phyloP scores from a whole-genome alignment of 2,329 filamentous ascomycete species.

The Pyricularia grisea region DNA sequence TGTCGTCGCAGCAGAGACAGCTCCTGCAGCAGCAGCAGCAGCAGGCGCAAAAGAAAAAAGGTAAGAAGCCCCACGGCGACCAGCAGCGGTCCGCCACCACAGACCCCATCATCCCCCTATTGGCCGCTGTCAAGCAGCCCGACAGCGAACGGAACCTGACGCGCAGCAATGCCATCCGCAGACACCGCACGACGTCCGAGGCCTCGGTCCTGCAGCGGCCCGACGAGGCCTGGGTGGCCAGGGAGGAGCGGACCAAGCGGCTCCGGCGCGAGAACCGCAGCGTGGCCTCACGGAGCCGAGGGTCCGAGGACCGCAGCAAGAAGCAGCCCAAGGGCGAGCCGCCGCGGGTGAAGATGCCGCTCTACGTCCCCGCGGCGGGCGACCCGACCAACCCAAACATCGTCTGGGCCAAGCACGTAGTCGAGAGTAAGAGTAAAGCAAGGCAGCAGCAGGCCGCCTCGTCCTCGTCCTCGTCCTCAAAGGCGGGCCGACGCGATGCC shows the following conservation, averaged over 20 bases:
- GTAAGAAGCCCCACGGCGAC: not conserved
- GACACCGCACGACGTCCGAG: not conserved
- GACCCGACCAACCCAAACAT: not conserved
- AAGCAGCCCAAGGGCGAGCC: not conserved
- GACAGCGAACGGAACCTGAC: not conserved
- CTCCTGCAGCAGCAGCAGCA: not conserved
- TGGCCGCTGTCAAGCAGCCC: not conserved
- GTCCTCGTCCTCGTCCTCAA: not conserved
- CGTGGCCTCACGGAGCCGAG: not conserved
- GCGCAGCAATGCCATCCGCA: not conserved
- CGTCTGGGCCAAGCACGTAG: not conserved
- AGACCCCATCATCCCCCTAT: too few species aligned
- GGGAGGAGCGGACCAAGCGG: not conserved
- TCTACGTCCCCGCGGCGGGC: not conserved
- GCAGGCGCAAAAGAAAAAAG: not conserved
- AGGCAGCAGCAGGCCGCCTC: not conserved
- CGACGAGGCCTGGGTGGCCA: not conserved
- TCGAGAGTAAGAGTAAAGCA: not conserved
- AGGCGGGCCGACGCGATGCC: not conserved
- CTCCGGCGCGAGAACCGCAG: not conserved
- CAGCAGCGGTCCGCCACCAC: not conserved
- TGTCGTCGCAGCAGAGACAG: not conserved
- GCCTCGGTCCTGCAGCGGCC: not conserved
- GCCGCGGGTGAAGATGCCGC: not conserved
- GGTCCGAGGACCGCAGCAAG: constrained; percentile 8